Base-by-base conservation (phyloP, 805 yeast species). In the Candida oleophila region DNA sequence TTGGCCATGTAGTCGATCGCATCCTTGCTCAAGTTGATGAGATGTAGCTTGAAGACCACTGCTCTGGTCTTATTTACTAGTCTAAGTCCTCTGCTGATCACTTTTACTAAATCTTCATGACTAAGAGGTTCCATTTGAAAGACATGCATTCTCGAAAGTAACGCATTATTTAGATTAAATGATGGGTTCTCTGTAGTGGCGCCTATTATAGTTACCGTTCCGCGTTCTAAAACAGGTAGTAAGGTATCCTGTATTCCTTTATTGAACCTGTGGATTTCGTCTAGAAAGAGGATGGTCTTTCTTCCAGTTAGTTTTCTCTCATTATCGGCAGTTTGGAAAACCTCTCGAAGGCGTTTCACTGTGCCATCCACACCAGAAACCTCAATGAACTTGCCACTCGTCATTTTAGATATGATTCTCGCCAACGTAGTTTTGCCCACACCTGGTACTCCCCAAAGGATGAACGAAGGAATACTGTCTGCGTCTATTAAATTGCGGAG, bases 1-100 rank as follows among this genome's bases (percentile, higher is more conserved):
- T 80, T 81, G 3, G 89, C 85, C 3, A 92, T 68, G 59, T 88
- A 84, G 35, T 81, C 82, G 35, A 86, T 66, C 0, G 87, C 80
- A 2, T 77, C 83, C 41, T 75, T 74, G 5, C 74, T 64, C 33
- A 90, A 62, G 16, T 77, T 74, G 30, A 86, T 63, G 8, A 78
- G 71, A 16, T 79, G 78, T 37, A 74, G 67, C 2, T 75, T 63
- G 53, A 76, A 66, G 1, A 85, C 63, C n/a, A 74, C 52, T 49
- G 77, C 79, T 47, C 95, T 67, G 14, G 81, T 72, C 55, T 75
- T 76, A 60, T 88, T 87, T 19, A 85, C 58, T 45, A 77, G 71
- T 47, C 56, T 62, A 9, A 72, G 57, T 0, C 74, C 77, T 30
- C 68, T 51, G 46, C 56, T 60, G 12, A 72, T 49, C n/a, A 72